Evolutionary conservation across 225 moss, liverwort and hornwort species (phyloP).

Genomic region (Marchantia paleacea): DNA sequence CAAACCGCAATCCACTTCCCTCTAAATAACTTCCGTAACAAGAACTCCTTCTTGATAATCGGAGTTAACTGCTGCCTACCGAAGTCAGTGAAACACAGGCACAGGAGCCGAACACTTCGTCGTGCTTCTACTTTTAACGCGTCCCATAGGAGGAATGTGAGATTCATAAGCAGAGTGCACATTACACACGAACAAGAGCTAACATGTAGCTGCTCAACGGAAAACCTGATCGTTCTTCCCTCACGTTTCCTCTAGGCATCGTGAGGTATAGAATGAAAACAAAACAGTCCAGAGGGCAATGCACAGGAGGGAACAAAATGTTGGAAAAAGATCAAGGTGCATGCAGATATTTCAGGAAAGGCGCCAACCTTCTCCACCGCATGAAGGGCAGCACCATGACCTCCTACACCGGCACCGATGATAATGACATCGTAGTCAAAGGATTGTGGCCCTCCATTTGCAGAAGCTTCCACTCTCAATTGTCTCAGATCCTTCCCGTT

Average conservation of each 20-base stretch:
- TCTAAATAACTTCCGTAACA: neutral
- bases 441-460: constrained; percentile 63
- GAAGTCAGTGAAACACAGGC: no score
- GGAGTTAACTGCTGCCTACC: no score
- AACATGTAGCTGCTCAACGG: neutral
- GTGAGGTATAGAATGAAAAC: neutral
- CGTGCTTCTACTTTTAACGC: no score
- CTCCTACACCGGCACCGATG: constrained; percentile 95
- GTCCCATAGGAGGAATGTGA: no score
- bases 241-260: neutral
- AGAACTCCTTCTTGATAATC: neutral
- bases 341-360: neutral
- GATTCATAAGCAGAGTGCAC: no score
- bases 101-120: no score
- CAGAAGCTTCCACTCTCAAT: constrained; percentile 51
- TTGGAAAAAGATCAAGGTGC: neutral
- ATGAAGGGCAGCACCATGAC: constrained; percentile 95
- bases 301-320: neutral
- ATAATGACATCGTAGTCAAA: constrained; percentile 98
- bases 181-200: neutral
- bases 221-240: neutral
- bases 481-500: constrained; percentile 7
- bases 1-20: neutral
- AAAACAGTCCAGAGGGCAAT: neutral
- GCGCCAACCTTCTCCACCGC: constrained; percentile 81